Evolutionary conservation across 192 early-diverging fungal genomes (phyloP), one percentile per base, ranked within the genome.

Genomic region (Linnemannia elongata): DNA sequence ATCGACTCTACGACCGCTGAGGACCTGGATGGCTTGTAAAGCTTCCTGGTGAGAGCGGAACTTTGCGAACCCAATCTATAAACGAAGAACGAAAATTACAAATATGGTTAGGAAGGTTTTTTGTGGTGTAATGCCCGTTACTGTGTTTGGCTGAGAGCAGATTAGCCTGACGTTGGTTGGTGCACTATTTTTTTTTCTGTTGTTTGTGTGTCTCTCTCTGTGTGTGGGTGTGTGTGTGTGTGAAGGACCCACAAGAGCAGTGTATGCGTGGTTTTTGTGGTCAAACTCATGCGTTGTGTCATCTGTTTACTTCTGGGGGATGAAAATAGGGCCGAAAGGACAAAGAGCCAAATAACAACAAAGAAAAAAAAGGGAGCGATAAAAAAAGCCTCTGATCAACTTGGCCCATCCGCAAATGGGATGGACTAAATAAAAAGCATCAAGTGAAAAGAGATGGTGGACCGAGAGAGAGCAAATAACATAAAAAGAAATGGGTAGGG

Each of bases 41-140:
- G 99, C 99, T 75, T 99, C 98, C 41, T 94, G 83, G 12, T 96
- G 93, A 45, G 98, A 94, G 75, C 96, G 94, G 86, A 99, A 99
- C 87, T 99, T 97, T 79, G 97, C 99, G 88, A 99, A 99, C 17
- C 99, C 99, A 92, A 99, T 99, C 97, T 98, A 80, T 60, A 68
- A 66, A n/a, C 33, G 10, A 66, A 66, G 60, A 60, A 24, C 15
- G n/a, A 33, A 6, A 13, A 12, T 66, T 66, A 66, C 60, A 66
- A 66, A 66, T 33, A 33, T 66, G 60, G 52, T 42, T 66, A 42
- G 55, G 24, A 42, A 35, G 18, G 33, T 45, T 76, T 35, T 30
- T 55, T 54, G 0, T 35, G 55, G 36, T 76, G 49, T 66, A 33
- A 66, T 66, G 30, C 30, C 60, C 12, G 13, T 66, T 66, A 66